Percentiles rank a stretch among this genome's conserved stretches.
phyloP scores from a whole-genome alignment of 2,329 filamentous ascomycete genomes.

The Diaporthe ilicicola region DNA sequence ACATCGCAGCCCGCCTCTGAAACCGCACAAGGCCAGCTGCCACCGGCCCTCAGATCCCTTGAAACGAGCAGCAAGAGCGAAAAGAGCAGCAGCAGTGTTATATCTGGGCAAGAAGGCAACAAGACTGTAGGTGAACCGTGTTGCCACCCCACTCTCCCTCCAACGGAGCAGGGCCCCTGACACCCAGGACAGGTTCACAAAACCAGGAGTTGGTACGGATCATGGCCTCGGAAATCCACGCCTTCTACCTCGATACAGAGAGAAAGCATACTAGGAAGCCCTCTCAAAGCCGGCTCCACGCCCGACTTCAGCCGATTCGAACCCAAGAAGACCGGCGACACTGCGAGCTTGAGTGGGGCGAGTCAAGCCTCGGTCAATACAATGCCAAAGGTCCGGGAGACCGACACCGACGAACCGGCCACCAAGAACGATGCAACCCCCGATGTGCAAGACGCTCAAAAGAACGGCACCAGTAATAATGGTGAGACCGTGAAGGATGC shows the following conservation, averaged over 20 bases:
- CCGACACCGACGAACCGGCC: constrained; percentile 25
- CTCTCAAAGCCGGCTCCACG: constrained; percentile 53
- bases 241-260: constrained; percentile 68
- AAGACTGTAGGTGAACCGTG: constrained; percentile 17
- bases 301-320: constrained; percentile 63
- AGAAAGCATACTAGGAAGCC: constrained; percentile 68
- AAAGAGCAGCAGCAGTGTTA: constrained; percentile 14
- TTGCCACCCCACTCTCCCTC: not conserved
- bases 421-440: not conserved
- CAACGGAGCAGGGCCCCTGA: constrained; percentile 8
- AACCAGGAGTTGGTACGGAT: constrained; percentile 69
- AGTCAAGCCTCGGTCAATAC: constrained; percentile 41
- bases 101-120: constrained; percentile 3
- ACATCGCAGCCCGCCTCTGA: constrained; percentile 22
- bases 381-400: constrained; percentile 43
- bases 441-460: not conserved
- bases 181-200: constrained; percentile 55
- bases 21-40: constrained; percentile 12
- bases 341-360: constrained; percentile 42
- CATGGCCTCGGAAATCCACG: constrained; percentile 67
- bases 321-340: constrained; percentile 44
- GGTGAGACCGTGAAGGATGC: not conserved
- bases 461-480: not conserved
- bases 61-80: constrained; percentile 26
- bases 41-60: constrained; percentile 13